A percentile compares a stretch with the other conserved stretches of the same genome.
These are phyloP conservation scores for Funneliformis mosseae DNA, from an alignment of 192 early-diverging fungal species.

Conservation along the genomic window DNA sequence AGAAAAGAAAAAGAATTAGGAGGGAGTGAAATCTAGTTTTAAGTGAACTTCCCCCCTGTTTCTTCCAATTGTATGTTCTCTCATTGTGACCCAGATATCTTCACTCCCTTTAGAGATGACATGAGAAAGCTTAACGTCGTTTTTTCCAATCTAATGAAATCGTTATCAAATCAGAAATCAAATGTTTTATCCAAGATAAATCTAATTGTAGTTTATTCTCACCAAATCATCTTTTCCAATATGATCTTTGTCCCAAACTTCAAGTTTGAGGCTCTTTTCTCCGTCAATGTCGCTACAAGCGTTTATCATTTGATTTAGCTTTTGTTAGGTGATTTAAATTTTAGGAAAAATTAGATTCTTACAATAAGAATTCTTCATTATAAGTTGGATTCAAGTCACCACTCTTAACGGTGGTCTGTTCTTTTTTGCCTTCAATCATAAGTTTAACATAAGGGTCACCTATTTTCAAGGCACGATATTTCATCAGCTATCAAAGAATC, in stretches of 20 bases:
- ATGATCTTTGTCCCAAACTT: constrained; percentile 36
- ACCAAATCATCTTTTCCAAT: constrained; percentile 19
- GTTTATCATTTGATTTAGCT: neutral
- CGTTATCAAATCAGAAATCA: neutral
- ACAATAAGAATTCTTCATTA: constrained; percentile 43
- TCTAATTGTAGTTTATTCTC: neutral
- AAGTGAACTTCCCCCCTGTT: constrained; percentile 35
- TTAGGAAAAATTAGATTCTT: neutral
- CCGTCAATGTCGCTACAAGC: constrained; percentile 13
- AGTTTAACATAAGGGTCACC: constrained; percentile 33
- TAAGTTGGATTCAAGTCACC: constrained; percentile 34
- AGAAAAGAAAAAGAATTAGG: neutral
- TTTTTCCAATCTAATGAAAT: constrained; percentile 28
- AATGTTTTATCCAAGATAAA: too few species aligned
- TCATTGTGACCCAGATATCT: constrained; percentile 33
- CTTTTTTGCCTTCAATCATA: constrained; percentile 33
- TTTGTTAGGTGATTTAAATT: neutral
- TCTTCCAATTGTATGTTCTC: constrained; percentile 8
- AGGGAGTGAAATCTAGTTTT: neutral
- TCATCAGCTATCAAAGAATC: too few species aligned
- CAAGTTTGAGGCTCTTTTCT: neutral
- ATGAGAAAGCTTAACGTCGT: constrained; percentile 25
- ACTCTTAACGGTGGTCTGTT: constrained; percentile 22
- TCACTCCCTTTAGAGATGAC: constrained; percentile 2
- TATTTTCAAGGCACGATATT: neutral